A percentile compares a stretch with the other conserved stretches of the same genome.
These are phyloP conservation scores for Thelonectria olida DNA, from an alignment of 2,329 filamentous ascomycete genomes.

Conservation along the genomic window DNA sequence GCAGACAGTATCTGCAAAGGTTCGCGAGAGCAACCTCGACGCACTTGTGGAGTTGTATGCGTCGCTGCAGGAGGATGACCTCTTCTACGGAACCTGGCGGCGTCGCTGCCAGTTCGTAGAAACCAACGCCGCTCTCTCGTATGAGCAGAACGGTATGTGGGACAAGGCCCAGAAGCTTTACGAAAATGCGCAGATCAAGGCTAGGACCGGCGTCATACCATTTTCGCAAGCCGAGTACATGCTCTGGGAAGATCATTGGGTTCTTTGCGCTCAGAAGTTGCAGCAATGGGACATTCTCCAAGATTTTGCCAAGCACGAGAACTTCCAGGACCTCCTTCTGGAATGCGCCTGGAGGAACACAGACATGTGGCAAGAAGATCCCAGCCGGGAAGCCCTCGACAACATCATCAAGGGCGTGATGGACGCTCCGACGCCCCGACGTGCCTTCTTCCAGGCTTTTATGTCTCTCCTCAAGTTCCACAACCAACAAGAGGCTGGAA, in stretches of 20 bases:
- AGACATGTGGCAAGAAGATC: conserved; percentile 90
- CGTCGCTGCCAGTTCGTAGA: conserved; percentile 95
- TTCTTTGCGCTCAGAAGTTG: conserved; percentile 95
- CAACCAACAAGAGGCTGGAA: conserved; percentile 80
- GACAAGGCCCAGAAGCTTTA: conserved; percentile 98
- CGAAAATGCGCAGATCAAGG: conserved; percentile 96
- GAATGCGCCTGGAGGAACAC: conserved; percentile 96
- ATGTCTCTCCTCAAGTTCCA: conserved; percentile 96
- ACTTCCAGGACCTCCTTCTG: conserved; percentile 93
- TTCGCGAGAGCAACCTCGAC: conserved; percentile 94
- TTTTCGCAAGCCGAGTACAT: conserved; percentile 98
- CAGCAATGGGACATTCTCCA: conserved; percentile 99
- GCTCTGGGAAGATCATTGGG: conserved; percentile 99
- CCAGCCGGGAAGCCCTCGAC: conserved; percentile 89
- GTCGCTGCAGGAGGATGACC: conserved; percentile 89
- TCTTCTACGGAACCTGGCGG: conserved; percentile 98
- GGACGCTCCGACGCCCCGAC: conserved; percentile 92
- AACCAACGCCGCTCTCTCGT: conserved; percentile 95
- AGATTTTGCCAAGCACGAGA: conserved; percentile 98
- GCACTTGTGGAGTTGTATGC: conserved; percentile 95
- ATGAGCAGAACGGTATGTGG: conserved; percentile 99
- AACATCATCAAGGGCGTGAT: conserved; percentile 96
- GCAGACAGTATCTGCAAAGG: conserved; percentile 81
- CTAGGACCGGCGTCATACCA: conserved; percentile 92
- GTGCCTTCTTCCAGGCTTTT: conserved; percentile 98